These are phyloP conservation scores for Taphrina wiesneri DNA, from an alignment of 1,139 yeast species.

Conservation along the genomic window DNA sequence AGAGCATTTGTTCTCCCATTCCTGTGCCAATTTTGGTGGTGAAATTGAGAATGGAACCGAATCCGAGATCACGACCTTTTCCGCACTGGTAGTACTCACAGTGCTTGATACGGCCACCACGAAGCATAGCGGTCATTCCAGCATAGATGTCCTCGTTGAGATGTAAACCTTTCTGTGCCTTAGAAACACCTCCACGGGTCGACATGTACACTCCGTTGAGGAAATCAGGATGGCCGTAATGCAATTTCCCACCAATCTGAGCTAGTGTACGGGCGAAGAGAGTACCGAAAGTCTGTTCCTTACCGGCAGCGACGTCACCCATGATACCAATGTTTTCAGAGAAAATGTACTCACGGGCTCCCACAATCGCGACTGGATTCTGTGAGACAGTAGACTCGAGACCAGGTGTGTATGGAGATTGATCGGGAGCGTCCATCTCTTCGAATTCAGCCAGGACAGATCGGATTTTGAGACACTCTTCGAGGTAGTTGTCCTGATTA, in stretches of 20 bases:
- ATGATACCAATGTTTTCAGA: constrained; percentile 97
- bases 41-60: constrained; percentile 96
- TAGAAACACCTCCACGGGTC: constrained; percentile 98
- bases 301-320: constrained; percentile 99
- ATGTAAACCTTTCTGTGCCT: constrained; percentile 98
- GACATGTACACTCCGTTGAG: constrained; percentile 90
- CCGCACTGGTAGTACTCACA: constrained; percentile 99
- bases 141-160: constrained; percentile 99
- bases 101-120: constrained; percentile 99
- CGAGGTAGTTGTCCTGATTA: constrained; percentile 95
- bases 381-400: constrained; percentile 47
- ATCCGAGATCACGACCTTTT: constrained; percentile 99
- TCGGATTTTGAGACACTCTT: constrained; percentile 97
- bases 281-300: constrained; percentile 99
- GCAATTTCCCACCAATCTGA: constrained; percentile 97
- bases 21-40: constrained; percentile 99
- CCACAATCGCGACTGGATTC: constrained; percentile 93
- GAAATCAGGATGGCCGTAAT: constrained; percentile 99
- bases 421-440: constrained; percentile 74
- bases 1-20: constrained; percentile 99
- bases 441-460: constrained; percentile 97
- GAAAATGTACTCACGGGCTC: constrained; percentile 99
- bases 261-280: constrained; percentile 96
- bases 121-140: constrained; percentile 95
- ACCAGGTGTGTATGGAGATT: constrained; percentile 52